Evolutionary conservation across 257 asterid genomes (phyloP).

Genomic region (Solanum rostratum): DNA sequence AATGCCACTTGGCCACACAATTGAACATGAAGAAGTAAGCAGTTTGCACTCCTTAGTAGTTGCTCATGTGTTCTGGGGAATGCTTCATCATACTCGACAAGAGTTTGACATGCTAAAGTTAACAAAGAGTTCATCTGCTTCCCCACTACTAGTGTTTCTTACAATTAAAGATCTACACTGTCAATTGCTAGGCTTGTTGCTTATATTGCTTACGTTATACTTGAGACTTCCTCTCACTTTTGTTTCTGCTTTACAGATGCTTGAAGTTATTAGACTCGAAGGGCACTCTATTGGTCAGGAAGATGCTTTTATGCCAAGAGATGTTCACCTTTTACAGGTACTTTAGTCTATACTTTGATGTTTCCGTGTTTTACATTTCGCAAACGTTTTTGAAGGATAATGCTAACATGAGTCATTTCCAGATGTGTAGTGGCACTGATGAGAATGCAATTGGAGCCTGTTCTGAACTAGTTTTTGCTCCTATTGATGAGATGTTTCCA

Average conservation of each 20-base stretch:
- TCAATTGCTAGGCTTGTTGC: not conserved
- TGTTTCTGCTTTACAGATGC: constrained; percentile 40
- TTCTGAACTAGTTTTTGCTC: constrained; percentile 93
- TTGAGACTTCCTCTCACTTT: not conserved
- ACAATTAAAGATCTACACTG: not conserved
- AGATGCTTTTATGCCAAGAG: constrained; percentile 77
- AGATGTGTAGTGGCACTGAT: constrained; percentile 94
- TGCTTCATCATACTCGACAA: not conserved
- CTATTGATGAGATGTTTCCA: constrained; percentile 92
- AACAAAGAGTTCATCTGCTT: not conserved
- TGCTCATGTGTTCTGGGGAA: not conserved
- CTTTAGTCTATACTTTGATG: not conserved
- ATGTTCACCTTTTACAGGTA: constrained; percentile 88
- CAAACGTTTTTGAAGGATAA: not conserved
- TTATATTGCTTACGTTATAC: not conserved
- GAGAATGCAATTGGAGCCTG: constrained; percentile 85
- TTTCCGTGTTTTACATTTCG: not conserved
- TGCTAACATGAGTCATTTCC: constrained; percentile 12
- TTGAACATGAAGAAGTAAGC: constrained; percentile 91
- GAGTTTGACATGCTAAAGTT: not conserved
- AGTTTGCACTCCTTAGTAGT: not conserved
- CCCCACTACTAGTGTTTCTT: not conserved
- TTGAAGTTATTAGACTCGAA: constrained; percentile 94
- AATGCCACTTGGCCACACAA: constrained; percentile 91
- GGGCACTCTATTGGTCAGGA: constrained; percentile 70